Conservation (phyloP, 768 basidiomycete species). For the Daedaleopsis sinensis region DNA sequence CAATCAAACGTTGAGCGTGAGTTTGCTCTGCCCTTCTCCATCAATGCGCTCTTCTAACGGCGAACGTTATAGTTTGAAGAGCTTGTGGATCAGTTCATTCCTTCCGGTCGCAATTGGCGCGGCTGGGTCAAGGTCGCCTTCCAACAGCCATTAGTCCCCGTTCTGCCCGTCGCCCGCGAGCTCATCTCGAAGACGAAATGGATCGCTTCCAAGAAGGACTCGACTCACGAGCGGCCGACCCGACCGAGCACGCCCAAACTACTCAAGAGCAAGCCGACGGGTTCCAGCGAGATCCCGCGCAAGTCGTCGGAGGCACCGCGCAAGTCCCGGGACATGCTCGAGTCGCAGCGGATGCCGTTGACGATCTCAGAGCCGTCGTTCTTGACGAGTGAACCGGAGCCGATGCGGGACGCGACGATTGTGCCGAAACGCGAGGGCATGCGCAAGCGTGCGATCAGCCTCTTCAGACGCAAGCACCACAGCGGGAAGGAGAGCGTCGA, state of each 20-base stretch:
- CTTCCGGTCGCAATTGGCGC: conserved; percentile 75
- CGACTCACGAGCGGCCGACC: conserved; percentile 14
- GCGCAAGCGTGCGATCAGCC: conserved; percentile 25
- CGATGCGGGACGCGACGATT: conserved; percentile 9
- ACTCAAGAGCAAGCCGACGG: conserved; percentile 1
- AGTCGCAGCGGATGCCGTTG: conserved; percentile 5
- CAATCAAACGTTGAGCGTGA: conserved; percentile 81
- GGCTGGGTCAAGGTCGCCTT: conserved; percentile 86
- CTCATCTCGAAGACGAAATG: conserved; percentile 78
- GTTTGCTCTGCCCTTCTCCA: conserved; percentile 29
- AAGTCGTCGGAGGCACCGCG: not conserved
- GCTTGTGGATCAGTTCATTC: conserved; percentile 77
- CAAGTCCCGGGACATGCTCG: conserved; percentile 7
- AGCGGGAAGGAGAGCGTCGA: conserved; percentile 26
- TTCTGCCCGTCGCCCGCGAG: conserved; percentile 78
- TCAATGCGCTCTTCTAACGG: conserved; percentile 10
- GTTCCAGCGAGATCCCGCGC: not conserved
- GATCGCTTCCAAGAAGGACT: conserved; percentile 46
- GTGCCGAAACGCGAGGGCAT: conserved; percentile 4
- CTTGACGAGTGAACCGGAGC: conserved; percentile 23
- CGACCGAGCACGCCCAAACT: conserved; percentile 20
- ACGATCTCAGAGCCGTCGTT: conserved; percentile 12
- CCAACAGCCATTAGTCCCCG: conserved; percentile 77
- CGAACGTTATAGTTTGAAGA: conserved; percentile 65
- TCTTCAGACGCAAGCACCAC: conserved; percentile 29